phyloP scores from a whole-genome alignment of 164 flowering plant genomes.

The Buxus sempervirens region DNA sequence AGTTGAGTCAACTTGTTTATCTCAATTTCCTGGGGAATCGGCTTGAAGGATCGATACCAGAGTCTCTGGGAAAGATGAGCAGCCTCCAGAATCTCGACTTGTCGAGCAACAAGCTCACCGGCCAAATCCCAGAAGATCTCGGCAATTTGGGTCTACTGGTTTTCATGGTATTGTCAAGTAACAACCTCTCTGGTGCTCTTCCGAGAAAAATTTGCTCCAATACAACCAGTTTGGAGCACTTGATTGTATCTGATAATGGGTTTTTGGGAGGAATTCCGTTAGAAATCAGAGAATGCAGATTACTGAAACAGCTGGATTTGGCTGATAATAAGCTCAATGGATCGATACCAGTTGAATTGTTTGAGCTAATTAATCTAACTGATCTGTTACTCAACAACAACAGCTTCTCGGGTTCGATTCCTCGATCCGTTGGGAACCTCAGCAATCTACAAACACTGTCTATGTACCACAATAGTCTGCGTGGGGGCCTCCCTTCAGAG shows the following conservation, averaged over 20 bases:
- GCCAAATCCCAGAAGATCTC: slow-evolving; percentile 60
- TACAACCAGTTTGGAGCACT: slow-evolving; percentile 50
- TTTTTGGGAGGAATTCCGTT: slow-evolving; percentile 65
- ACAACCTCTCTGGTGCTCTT: slow-evolving; percentile 61
- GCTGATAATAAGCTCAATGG: slow-evolving; percentile 71
- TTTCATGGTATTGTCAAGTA: slow-evolving; percentile 60
- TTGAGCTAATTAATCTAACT: slow-evolving; percentile 45
- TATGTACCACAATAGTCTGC: slow-evolving; percentile 63
- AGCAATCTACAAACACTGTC: slow-evolving; percentile 58
- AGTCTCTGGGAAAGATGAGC: slow-evolving; percentile 44
- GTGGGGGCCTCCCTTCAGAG: slow-evolving; percentile 61
- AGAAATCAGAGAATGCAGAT: slow-evolving; percentile 42
- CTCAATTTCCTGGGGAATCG: slow-evolving; percentile 68
- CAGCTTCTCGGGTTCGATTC: slow-evolving; percentile 63
- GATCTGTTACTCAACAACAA: slow-evolving; percentile 80
- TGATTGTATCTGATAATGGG: slow-evolving; percentile 46
- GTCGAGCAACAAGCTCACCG: slow-evolving; percentile 65
- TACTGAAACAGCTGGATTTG: slow-evolving; percentile 66
- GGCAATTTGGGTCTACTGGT: slow-evolving; percentile 48
- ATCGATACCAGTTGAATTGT: slow-evolving; percentile 57
- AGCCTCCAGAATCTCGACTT: slow-evolving; percentile 73
- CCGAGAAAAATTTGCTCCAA: slow-evolving; percentile 60
- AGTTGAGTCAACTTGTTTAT: slow-evolving; percentile 54
- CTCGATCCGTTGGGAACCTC: slow-evolving; percentile 59
- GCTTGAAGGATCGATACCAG: slow-evolving; percentile 69